Evolutionary conservation across 2,329 filamentous ascomycete species (phyloP), one percentile per base, ranked within the genome.

Genomic region (Aspergillus sclerotialis): DNA sequence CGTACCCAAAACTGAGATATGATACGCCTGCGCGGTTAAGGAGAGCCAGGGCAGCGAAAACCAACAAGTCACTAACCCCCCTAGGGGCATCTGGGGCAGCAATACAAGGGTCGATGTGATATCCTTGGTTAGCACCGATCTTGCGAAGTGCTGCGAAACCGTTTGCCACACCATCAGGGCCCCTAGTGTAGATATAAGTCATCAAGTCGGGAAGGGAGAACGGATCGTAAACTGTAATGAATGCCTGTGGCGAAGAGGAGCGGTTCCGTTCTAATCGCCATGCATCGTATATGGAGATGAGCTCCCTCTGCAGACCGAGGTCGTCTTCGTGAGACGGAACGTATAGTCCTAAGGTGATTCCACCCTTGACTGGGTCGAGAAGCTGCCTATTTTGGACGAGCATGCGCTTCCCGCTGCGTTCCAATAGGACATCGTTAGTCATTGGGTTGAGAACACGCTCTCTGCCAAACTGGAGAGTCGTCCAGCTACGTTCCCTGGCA

Each of bases 101-200:
- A 12, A 64, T 55, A 35, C 51, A 64, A 0, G 63, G 64, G 29
- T 67, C 64, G n/a, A 67, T 37, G 34, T 67, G 63, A 36, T 64
- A 66, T 10, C 62, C 63, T 3, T 49, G 40, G 11, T 55, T 51
- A 4, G 52, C 50, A 15, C 61, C 59, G 8, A 66, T 46, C 12
- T 48, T 54, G 7, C 64, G 55, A 2, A 67, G 46, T 2, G 57
- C 63, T 0, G 62, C 61, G 28, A 66, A 64, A 0, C 63, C 63
- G 30, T 58, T 60, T 7, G 55, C 46, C 0, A 13, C 30, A 0
- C 55, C 56, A 13, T 52, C 44, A 2, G 49, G 38, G 7, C 46
- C 49, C 15, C 49, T 52, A 1, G 58, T 55, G 35, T 66, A 66
- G 12, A 67, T 50, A 43, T 62, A 67, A 3, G 52, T 61, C 62